Percentiles rank a stretch among this genome's conserved stretches.
Evolutionary conservation across 768 basidiomycete species (phyloP).

Genomic region (Termitomyces sp.): DNA sequence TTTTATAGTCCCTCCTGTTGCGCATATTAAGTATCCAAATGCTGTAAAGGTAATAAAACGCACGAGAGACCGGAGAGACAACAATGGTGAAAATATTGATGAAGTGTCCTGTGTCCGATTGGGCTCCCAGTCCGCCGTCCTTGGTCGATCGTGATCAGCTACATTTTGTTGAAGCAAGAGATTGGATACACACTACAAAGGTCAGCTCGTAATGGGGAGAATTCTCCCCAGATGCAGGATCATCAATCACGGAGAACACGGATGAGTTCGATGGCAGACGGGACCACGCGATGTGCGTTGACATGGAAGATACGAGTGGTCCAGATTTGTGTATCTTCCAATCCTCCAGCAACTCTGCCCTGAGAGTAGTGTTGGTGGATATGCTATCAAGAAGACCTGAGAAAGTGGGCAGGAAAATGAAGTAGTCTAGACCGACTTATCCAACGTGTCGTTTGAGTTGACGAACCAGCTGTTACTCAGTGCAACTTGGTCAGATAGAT

Average conservation of each 20-base stretch:
- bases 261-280: slow-evolving; percentile 15
- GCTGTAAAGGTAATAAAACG: slow-evolving; percentile 13
- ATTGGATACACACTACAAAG: not conserved
- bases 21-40: not conserved
- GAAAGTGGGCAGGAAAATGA: not conserved
- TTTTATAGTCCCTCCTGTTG: slow-evolving; percentile 17
- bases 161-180: not conserved
- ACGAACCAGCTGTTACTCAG: slow-evolving; percentile 17
- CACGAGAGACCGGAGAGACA: slow-evolving; percentile 7
- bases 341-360: slow-evolving; percentile 12
- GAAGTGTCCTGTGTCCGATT: not conserved
- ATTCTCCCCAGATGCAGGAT: slow-evolving; percentile 22
- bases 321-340: slow-evolving; percentile 17
- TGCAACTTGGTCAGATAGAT: slow-evolving; percentile 23
- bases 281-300: slow-evolving; percentile 17
- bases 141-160: not conserved
- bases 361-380: slow-evolving; percentile 5
- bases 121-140: not conserved
- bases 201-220: slow-evolving; percentile 10
- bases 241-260: slow-evolving; percentile 13
- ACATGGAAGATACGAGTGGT: slow-evolving; percentile 12
- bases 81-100: not conserved
- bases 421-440: slow-evolving; percentile 2
- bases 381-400: not conserved
- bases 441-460: slow-evolving; percentile 20